Base-by-base conservation (phyloP, 352 stramenopile species). In the Globisporangium abappressorium region DNA sequence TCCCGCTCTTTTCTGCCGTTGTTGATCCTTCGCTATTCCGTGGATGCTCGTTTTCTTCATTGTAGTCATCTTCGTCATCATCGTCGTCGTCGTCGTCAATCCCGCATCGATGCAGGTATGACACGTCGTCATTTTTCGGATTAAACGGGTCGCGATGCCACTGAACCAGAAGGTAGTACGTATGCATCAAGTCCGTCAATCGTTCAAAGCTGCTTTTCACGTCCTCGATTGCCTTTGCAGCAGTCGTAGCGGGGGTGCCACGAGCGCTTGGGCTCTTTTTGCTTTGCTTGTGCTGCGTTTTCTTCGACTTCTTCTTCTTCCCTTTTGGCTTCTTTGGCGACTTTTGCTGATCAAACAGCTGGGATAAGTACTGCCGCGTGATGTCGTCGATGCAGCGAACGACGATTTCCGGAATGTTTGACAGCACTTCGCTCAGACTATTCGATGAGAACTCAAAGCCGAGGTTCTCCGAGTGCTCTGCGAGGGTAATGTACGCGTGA, bases 111-210 rank as follows among this genome's bases (percentile, higher is more conserved):
- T 97, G 88, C 12, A 97, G 72, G 56, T 93, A 95, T 18, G 64
- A 70, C 14, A 83, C 33, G 34, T 89, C 80, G 33, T 94, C 84
- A 51, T 94, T 95, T 14, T 74, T 77, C 3, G 84, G 77, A 57
- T 94, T 92, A 47, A 96, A 95, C 8, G 89, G 85, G 63, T 91
- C 79, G 20, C 82, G 82, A 74, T 97, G 91, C 91, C 90, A 98
- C 60, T 98, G 89, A 1, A 92, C 87, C 41, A 97, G 73, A 34
- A 95, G 56, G 69, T 97, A 96, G 51, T 97, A 95, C 3, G 80
- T 94, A 75, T 98, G 89, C 78, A 98, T 89, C 38, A 97, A 70
- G 20, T 93, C 75, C 8, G 90, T 91, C 22, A 96, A 68, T 1
- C 77, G 69, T 62, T 95, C 86, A 64, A 90, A 95, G 38, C 73